Evolutionary conservation across 192 early-diverging fungal genomes (phyloP).

Genomic region (Diversispora epigaea): DNA sequence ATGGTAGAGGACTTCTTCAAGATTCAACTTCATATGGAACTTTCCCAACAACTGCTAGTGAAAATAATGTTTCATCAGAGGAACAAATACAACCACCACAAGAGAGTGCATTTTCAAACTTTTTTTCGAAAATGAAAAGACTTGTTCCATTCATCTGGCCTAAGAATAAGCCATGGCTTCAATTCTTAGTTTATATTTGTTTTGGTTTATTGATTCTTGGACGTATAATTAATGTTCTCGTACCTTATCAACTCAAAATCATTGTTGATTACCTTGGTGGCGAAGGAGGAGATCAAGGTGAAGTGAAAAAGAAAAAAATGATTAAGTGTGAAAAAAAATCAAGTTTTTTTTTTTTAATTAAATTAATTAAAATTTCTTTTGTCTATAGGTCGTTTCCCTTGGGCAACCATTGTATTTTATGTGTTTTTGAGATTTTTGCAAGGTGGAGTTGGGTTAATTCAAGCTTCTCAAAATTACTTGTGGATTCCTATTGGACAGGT

Average conservation of each 20-base stretch:
- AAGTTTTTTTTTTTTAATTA: background rate
- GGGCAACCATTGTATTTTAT: constrained; percentile 60
- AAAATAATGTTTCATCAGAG: constrained; percentile 37
- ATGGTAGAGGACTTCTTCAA: constrained; percentile 22
- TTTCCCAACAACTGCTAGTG: constrained; percentile 25
- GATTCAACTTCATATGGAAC: constrained; percentile 13
- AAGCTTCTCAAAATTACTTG: constrained; percentile 75
- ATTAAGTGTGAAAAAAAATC: too few species aligned
- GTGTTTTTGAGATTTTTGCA: constrained; percentile 71
- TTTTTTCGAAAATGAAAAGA: constrained; percentile 56
- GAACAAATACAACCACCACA: constrained; percentile 7
- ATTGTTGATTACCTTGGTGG: constrained; percentile 71
- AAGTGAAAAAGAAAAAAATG: too few species aligned
- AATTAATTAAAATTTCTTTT: background rate
- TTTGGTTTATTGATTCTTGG: constrained; percentile 64
- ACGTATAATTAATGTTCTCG: constrained; percentile 78
- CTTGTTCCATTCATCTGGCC: constrained; percentile 89
- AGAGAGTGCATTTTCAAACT: constrained; percentile 43
- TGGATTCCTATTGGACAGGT: constrained; percentile 92
- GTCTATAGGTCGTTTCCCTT: constrained; percentile 44
- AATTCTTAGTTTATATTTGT: constrained; percentile 68
- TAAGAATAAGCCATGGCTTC: constrained; percentile 53
- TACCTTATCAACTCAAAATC: constrained; percentile 78
- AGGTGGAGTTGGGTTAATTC: constrained; percentile 73
- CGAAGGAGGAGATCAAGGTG: constrained; percentile 28